Base-by-base conservation (phyloP, 1,284 basidiomycete genomes). In the Cutaneotrichosporon arboriforme region DNA sequence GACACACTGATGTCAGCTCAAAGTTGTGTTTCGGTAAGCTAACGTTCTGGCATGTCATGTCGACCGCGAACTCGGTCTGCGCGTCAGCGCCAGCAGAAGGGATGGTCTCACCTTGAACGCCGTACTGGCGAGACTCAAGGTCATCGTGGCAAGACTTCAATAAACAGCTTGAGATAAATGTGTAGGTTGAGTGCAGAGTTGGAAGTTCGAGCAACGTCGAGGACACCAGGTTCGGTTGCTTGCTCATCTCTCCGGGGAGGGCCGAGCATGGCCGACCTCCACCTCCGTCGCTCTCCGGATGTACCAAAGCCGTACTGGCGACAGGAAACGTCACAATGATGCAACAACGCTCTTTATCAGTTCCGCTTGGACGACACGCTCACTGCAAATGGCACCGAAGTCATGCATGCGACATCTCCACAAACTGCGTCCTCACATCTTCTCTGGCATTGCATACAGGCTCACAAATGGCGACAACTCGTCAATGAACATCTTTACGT, bases 31-130 rank as follows among this genome's bases (percentile, higher is more conserved):
- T 12, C 17, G 8, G 15, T 17, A n/a, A 20, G 38, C 69, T 51
- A 40, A 73, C 72, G 40, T 61, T 70, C 52, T 76, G 67, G 54
- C 74, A 76, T 4, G 74, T 76, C 74, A 76, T 74, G 56, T 76
- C 74, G 55, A 76, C 74, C 49, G 74, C 74, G 46, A 76, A 76
- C 57, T 76, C 74, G 55, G 73, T 74, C 74, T 76, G 51, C 4
- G 18, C 23, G 46, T 58, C 41, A 51, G 53, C 54, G 9, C 10
- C 2, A 8, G 15, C 18, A 18, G 12, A 23, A n/a, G 4, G 18
- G 9, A 18, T 5, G 18, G 8, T 14, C 34, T 34, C 41, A 67
- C 69, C 61, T 69, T 67, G 63, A 69, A 69, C 18, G 63, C 50
- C 13, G 61, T 52, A 10, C 60, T 61, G 7, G 69, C 65, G 23